These are phyloP conservation scores for Prinsepia uniflora DNA, from an alignment of 306 rosid genomes.

Conservation along the genomic window DNA sequence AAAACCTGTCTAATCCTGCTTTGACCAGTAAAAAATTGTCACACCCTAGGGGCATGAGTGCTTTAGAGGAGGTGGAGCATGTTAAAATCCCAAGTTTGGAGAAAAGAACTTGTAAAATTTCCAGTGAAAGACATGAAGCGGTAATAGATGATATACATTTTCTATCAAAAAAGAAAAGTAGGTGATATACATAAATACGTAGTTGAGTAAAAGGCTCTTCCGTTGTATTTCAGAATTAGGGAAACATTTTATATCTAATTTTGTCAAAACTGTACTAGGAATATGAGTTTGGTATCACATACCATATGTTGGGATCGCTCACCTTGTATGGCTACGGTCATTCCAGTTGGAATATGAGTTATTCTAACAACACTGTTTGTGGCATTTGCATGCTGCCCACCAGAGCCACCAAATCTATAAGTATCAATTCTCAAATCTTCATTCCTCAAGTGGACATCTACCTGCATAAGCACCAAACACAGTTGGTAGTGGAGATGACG, in stretches of 20 bases:
- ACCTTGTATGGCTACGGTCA: slow-evolving; percentile 78
- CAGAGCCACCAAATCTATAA: slow-evolving; percentile 89
- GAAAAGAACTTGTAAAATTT: neutral
- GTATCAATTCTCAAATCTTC: slow-evolving; percentile 82
- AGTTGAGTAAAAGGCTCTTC: neutral
- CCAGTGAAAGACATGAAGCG: neutral
- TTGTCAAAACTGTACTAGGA: no score
- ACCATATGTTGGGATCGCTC: slow-evolving; percentile 95
- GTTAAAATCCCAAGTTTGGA: no score
- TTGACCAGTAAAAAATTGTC: no score
- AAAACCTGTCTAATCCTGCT: no score
- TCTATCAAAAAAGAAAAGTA: no score
- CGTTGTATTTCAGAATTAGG: neutral
- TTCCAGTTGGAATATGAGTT: slow-evolving; percentile 77
- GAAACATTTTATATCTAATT: no score
- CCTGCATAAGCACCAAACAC: slow-evolving; percentile 37
- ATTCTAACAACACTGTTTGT: slow-evolving; percentile 92
- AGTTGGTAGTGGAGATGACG: neutral
- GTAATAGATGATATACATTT: neutral
- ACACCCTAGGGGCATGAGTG: no score
- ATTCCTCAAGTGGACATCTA: slow-evolving; percentile 83
- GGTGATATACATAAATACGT: no score
- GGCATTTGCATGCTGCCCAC: slow-evolving; percentile 96
- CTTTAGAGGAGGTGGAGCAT: no score
- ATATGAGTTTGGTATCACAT: slow-evolving; percentile 7